phyloP scores from a whole-genome alignment of 2,329 filamentous ascomycete genomes.

The Cercospora nicotianae region DNA sequence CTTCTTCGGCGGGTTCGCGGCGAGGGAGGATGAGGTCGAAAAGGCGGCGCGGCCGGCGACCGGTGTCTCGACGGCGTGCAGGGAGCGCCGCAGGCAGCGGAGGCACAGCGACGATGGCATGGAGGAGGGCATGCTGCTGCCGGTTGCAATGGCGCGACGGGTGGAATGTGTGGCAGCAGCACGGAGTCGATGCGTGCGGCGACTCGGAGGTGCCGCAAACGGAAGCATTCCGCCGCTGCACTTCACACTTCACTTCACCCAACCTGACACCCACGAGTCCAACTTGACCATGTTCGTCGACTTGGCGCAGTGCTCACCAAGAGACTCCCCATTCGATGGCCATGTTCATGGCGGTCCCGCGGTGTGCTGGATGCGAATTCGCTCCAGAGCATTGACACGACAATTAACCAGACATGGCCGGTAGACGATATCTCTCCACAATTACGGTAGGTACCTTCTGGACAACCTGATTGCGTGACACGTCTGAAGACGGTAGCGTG shows the following conservation, averaged over 20 bases:
- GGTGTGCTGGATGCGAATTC: not conserved
- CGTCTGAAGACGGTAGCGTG: not conserved
- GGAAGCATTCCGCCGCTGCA: not conserved
- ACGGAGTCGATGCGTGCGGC: not conserved
- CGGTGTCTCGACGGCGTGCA: constrained; percentile 17
- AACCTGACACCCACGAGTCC: not conserved
- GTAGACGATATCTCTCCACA: not conserved
- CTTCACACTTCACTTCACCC: not conserved
- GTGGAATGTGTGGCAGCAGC: not conserved
- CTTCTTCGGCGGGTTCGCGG: constrained; percentile 32
- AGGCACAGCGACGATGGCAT: constrained; percentile 34
- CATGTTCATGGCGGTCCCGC: not conserved
- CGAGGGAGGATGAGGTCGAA: constrained; percentile 36
- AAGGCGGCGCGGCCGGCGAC: constrained; percentile 34
- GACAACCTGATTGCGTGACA: not conserved
- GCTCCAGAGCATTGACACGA: not conserved
- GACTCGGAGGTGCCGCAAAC: not conserved
- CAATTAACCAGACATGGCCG: not conserved
- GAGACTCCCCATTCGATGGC: not conserved
- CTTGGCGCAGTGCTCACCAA: not conserved
- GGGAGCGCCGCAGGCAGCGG: constrained; percentile 32
- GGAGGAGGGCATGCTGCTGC: constrained; percentile 6
- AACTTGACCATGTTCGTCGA: not conserved
- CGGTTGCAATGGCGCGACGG: not conserved
- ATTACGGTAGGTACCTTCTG: not conserved